Conservation (phyloP, 2,329 filamentous ascomycete species). For the Dothideomycetes sp. region DNA sequence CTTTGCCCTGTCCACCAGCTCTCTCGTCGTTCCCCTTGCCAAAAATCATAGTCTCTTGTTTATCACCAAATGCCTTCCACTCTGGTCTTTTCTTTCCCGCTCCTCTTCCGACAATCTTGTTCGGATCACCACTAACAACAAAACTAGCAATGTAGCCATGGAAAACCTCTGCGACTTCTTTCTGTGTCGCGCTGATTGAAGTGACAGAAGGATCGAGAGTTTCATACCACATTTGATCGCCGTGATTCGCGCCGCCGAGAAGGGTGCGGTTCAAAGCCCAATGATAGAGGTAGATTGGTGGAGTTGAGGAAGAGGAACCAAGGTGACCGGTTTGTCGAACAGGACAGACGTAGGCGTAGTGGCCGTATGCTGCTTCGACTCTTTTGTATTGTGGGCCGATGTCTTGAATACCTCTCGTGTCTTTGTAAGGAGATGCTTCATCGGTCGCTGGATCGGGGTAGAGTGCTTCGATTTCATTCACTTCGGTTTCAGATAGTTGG, state of each 20-base stretch:
- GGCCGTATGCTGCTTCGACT: constrained; percentile 51
- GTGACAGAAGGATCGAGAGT: constrained; percentile 21
- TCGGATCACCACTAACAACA: constrained; percentile 26
- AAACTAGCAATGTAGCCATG: constrained; percentile 27
- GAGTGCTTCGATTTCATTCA: constrained; percentile 46
- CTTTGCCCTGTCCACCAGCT: constrained; percentile 30
- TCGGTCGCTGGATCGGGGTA: constrained; percentile 51
- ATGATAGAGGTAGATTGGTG: constrained; percentile 49
- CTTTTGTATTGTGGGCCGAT: constrained; percentile 47
- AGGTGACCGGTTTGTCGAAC: constrained; percentile 51
- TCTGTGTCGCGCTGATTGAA: constrained; percentile 22
- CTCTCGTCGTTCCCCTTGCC: constrained; percentile 51
- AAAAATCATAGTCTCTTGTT: constrained; percentile 41
- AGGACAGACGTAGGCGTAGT: constrained; percentile 57
- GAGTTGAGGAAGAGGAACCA: constrained; percentile 18
- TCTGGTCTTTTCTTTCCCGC: constrained; percentile 18
- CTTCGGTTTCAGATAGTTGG: constrained; percentile 42
- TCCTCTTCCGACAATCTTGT: constrained; percentile 20
- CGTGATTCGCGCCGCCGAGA: constrained; percentile 27
- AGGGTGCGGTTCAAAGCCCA: constrained; percentile 44
- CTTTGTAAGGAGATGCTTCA: constrained; percentile 33
- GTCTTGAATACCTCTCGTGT: constrained; percentile 27
- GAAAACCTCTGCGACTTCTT: constrained; percentile 23
- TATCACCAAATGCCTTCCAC: constrained; percentile 20
- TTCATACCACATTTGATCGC: constrained; percentile 29